Evolutionary conservation across 129 eudicot species (phyloP).

Genomic region (Arctium minus): DNA sequence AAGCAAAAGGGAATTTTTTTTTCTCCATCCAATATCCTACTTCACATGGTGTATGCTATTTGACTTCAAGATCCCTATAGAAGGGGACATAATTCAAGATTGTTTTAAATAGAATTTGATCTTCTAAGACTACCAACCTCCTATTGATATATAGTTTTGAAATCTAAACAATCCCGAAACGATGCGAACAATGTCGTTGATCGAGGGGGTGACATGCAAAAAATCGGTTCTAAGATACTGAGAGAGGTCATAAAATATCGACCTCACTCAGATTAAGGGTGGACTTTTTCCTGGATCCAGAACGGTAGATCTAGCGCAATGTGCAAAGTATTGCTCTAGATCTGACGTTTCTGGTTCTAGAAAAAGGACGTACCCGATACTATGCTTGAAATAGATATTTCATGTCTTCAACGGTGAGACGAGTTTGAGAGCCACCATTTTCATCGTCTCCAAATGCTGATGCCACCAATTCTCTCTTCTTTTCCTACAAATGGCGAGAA

Average conservation of each 20-base stretch:
- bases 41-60: not conserved
- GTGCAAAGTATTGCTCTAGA: not conserved
- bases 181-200: conserved; percentile 6
- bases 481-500: conserved; percentile 50
- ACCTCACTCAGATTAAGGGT: not conserved
- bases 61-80: not conserved
- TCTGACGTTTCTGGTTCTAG: not conserved
- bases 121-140: conserved; percentile 20
- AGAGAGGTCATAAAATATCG: not conserved
- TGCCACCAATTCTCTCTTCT: conserved; percentile 83
- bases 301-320: not conserved
- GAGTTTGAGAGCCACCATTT: conserved; percentile 52
- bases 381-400: conserved; percentile 67
- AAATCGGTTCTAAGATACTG: not conserved
- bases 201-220: conserved; percentile 12
- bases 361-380: conserved; percentile 7
- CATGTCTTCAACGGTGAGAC: conserved; percentile 80
- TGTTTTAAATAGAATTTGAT: not conserved
- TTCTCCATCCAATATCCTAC: conserved; percentile 3
- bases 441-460: conserved; percentile 90
- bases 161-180: not conserved
- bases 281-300: conserved; percentile 9
- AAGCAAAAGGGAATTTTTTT: not conserved
- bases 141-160: not conserved
- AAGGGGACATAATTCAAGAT: not conserved